Evolutionary conservation across 257 asterid species (phyloP), one percentile per base, ranked within the genome.

Genomic region (Nemophila menziesii): DNA sequence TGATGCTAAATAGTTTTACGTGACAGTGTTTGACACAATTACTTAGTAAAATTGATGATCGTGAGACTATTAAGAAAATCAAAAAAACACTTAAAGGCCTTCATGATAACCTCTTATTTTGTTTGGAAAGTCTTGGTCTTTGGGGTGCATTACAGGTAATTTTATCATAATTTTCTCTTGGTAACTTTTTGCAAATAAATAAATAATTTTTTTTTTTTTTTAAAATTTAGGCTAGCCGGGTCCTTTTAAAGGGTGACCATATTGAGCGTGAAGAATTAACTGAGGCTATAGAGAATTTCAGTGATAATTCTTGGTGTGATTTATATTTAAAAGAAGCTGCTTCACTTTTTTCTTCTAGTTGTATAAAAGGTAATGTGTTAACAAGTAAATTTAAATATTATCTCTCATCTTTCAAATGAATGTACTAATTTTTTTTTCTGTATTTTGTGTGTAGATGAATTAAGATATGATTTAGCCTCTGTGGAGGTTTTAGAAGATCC

Each of bases 81-180:
- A 90, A 69, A 62, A 81, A 67, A 69, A 51, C 52, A 60, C 93
- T 90, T 46, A 76, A 59, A 20, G 74, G 37, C 66, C 63, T 76
- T 74, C 96, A 85, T 57, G 65, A 67, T 20, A 78, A 67, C 66
- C 57, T 90, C 49, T 55, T 61, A 43, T 84, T 81, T 66, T 85
- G 93, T 64, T 62, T 81, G 43, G 93, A 79, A 65, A 67, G 73
- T 60, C 84, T 90, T 54, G 98, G 98, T 47, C 66, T 81, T 41
- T 81, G 86, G 86, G 96, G 98, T 44, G 87, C 94, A 19, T 69
- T 78, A 51, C 89, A 81, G 89, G 98, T 90, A 70, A 56, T 51
- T 46, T n/a, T 43, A 26, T 46, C 5, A 13, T 26, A 23, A 39
- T 29, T 15, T 49, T 34, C 34, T 42, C 36, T 13, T 29, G 2